Conservation (phyloP, 1,284 basidiomycete species). For the Cryptococcus sp. region DNA sequence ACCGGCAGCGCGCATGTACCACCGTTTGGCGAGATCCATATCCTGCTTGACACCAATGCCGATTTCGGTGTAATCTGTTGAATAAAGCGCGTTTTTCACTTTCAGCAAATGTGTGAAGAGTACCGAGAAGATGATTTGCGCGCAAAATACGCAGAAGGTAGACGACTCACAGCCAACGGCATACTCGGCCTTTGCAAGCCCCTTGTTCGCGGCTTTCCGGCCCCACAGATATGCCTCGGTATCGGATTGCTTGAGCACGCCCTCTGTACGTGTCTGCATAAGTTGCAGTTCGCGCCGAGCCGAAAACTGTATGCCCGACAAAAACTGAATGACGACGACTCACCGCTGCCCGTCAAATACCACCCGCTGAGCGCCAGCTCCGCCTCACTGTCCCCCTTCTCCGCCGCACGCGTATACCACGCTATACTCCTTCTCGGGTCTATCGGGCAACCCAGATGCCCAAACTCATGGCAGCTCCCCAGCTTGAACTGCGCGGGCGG, state of each 20-base stretch:
- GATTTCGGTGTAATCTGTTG: slow-evolving; percentile 83
- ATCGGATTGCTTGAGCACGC: slow-evolving; percentile 94
- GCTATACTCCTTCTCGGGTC: slow-evolving; percentile 91
- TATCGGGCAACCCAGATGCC: slow-evolving; percentile 79
- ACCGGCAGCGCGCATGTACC: slow-evolving; percentile 99
- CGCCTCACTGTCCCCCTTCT: slow-evolving; percentile 89
- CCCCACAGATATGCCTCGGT: slow-evolving; percentile 98
- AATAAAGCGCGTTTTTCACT: background rate
- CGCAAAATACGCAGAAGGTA: background rate
- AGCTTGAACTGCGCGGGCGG: slow-evolving; percentile 92
- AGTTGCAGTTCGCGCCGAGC: slow-evolving; percentile 1
- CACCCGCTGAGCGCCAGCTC: slow-evolving; percentile 95
- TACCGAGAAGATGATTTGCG: background rate
- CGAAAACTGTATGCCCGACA: background rate
- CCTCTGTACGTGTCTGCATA: slow-evolving; percentile 56
- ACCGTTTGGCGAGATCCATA: slow-evolving; percentile 90
- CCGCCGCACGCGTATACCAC: slow-evolving; percentile 98
- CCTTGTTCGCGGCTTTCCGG: slow-evolving; percentile 86
- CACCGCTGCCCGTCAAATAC: slow-evolving; percentile 83
- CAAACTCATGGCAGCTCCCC: slow-evolving; percentile 93
- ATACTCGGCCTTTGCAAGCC: slow-evolving; percentile 89
- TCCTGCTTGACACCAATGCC: slow-evolving; percentile 97
- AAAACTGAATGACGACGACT: slow-evolving; percentile 18
- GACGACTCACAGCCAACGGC: slow-evolving; percentile 69
- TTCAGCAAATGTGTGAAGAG: slow-evolving; percentile 1